A percentile compares a stretch with the other conserved stretches of the same genome.
phyloP scores from a whole-genome alignment of 2,329 filamentous ascomycete genomes.

The Fusarium pseudonygamai region DNA sequence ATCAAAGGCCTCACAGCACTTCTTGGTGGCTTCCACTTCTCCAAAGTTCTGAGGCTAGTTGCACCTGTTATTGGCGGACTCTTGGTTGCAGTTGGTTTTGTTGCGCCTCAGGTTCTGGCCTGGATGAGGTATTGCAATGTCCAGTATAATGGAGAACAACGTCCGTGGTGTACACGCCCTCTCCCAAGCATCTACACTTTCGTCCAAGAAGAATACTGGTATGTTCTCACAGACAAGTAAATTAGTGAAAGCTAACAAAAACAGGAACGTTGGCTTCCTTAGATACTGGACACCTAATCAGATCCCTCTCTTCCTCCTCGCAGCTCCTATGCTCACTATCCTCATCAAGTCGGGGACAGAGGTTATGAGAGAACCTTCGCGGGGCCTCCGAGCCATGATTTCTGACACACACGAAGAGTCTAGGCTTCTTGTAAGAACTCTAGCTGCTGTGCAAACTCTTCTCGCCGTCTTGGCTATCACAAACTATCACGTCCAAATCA shows the following conservation, averaged over 20 bases:
- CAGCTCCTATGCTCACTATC: slow-evolving; percentile 77
- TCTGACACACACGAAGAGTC: slow-evolving; percentile 18
- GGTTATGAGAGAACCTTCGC: slow-evolving; percentile 42
- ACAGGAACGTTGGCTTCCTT: slow-evolving; percentile 87
- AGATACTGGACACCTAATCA: slow-evolving; percentile 91
- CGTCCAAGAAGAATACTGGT: slow-evolving; percentile 94
- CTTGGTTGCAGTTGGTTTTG: slow-evolving; percentile 71
- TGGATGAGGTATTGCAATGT: slow-evolving; percentile 74
- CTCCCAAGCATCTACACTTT: slow-evolving; percentile 90
- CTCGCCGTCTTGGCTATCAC: slow-evolving; percentile 77
- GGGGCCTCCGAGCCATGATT: not conserved
- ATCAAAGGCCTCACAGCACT: slow-evolving; percentile 50
- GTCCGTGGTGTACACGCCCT: slow-evolving; percentile 79
- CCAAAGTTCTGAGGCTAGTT: slow-evolving; percentile 61
- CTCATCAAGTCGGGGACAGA: slow-evolving; percentile 66
- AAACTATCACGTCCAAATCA: slow-evolving; percentile 92
- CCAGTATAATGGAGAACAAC: slow-evolving; percentile 42
- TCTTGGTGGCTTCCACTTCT: slow-evolving; percentile 41
- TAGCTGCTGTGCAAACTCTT: slow-evolving; percentile 78
- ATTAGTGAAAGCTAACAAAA: slow-evolving; percentile 27
- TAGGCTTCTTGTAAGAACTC: slow-evolving; percentile 56
- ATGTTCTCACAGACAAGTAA: slow-evolving; percentile 46
- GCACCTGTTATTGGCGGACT: slow-evolving; percentile 73
- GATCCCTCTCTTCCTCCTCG: slow-evolving; percentile 86
- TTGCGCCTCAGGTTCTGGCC: slow-evolving; percentile 78